Base-by-base conservation (phyloP, 208 protist species). In the Leishmania guyanensis region DNA sequence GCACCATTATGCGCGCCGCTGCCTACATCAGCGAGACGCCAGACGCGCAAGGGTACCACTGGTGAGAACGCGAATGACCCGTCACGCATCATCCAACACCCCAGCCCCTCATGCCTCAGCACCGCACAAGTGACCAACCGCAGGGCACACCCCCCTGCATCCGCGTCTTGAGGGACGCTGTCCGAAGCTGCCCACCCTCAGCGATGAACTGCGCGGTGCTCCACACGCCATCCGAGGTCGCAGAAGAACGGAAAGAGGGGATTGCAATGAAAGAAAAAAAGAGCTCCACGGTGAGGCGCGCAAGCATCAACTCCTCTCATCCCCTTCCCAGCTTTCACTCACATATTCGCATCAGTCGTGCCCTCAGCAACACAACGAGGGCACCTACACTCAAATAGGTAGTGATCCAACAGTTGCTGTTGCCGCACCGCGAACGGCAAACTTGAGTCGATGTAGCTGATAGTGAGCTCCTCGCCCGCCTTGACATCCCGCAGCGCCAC, bases 371-470 rank as follows among this genome's bases (percentile, higher is more conserved):
- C 58, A 80, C 77, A 85, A 33, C 77, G 91, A 14, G 85, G 33
- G 64, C 91, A 94, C 17, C 22, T 48, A 78, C 93, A 97, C 39
- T 83, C 84, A 50, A 95, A 94, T 20, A 97, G 82, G 87, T 97
- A 95, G 81, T 97, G 90, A 71, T 95, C 92, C 50, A 83, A 86
- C 2, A 97, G 84, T 53, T 93, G 85, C 78, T 91, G 83, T 66
- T 94, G 92, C 33, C 93, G 77, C 68, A 82, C 69, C 33, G 72
- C 46, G 64, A 89, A 87, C 1, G 85, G 73, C 60, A 92, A 43
- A 9, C 76, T 75, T 64, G 92, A 89, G 62, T 94, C 92, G 68
- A 96, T 91, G 82, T 95, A 95, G 81, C 88, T 93, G 69, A 96
- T 91, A 78, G 86, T 91, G 20, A 93, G 86, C 85, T 96, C 92